Evolutionary conservation across 768 basidiomycete genomes (phyloP), one percentile per base, ranked within the genome.

Genomic region (Myochromella boudieri): DNA sequence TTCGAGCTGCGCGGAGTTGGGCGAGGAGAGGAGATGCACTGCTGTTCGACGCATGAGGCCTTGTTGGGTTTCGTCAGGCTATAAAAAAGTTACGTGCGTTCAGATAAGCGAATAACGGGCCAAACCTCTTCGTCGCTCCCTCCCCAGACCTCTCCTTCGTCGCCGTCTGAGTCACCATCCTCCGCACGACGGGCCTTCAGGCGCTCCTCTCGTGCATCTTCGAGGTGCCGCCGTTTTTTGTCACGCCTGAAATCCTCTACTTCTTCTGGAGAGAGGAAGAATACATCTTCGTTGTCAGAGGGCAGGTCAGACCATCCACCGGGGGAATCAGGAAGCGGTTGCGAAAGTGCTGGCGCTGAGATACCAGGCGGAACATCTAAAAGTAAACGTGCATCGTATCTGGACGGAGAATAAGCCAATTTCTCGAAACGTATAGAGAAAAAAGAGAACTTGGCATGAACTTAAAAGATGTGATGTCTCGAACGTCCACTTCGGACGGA

Each of bases 241-340:
- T 83, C 80, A 18, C 81, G 75, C 28, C 71, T 74, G 50, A 82
- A 83, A 49, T 85, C 85, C 11, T 82, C 81, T 2, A 74, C 66
- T 53, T 93, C 91, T 5, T 74, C 71, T 0, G 77, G 77, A 0
- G 81, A 73, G 51, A 94, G 76, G 67, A 88, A 89, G 65, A 92
- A 95, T 0, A 79, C 85, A 54, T 95, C 91, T 67, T 94, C 92
- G 4, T 81, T 61, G 57, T 94, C 91, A 0, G 91, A 92, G 4
- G 91, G 85, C 2, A 94, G 75, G 61, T 91, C 86, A 0, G 85
- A 85, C 91, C 91, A 94, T 6, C 87, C 88, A 3, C 74, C 66
- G 2, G 81, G 77, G 0, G 83, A 80, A 18, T 61, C 64, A 1
- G 74, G 60, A 15, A 37, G 37, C 11, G 47, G 7, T 25, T 36